Percentiles rank a stretch among this genome's conserved stretches.
phyloP scores from a whole-genome alignment of 768 basidiomycete genomes.

The Daedaleopsis nitida region DNA sequence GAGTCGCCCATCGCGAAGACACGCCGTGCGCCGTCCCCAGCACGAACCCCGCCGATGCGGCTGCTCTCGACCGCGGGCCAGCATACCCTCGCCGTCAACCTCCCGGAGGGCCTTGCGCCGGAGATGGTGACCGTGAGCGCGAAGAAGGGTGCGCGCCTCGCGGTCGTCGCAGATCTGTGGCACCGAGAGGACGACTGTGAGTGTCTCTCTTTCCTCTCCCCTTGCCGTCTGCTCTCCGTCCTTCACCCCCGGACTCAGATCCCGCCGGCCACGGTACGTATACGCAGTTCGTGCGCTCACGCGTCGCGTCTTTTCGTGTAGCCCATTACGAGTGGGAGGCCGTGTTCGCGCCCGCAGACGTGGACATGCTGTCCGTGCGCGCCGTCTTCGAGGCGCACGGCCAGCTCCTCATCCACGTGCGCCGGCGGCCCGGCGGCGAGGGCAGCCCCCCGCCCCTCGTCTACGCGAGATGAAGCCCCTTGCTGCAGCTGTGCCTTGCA shows the following conservation, averaged over 20 bases:
- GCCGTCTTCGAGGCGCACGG: slow-evolving; percentile 42
- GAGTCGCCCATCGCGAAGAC: slow-evolving; percentile 15
- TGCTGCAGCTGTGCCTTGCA: not conserved
- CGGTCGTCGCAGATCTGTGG: slow-evolving; percentile 64
- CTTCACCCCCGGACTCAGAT: not conserved
- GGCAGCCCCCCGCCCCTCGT: slow-evolving; percentile 3
- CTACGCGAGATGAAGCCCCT: not conserved
- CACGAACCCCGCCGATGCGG: slow-evolving; percentile 44
- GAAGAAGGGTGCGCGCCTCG: slow-evolving; percentile 58
- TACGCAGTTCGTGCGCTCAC: not conserved
- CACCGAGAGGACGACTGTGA: slow-evolving; percentile 60
- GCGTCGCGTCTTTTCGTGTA: slow-evolving; percentile 22
- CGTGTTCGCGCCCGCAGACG: slow-evolving; percentile 52
- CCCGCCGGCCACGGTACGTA: not conserved
- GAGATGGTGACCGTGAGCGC: slow-evolving; percentile 69
- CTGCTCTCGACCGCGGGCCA: slow-evolving; percentile 40
- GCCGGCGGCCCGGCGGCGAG: slow-evolving; percentile 2
- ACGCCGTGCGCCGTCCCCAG: slow-evolving; percentile 11
- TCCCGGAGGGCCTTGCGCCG: slow-evolving; percentile 49
- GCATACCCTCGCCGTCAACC: slow-evolving; percentile 50
- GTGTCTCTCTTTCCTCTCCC: slow-evolving; percentile 26
- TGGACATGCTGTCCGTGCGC: slow-evolving; percentile 54
- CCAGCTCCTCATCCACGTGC: slow-evolving; percentile 16
- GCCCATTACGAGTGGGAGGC: slow-evolving; percentile 68
- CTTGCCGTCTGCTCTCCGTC: not conserved